phyloP scores from a whole-genome alignment of 495 filamentous ascomycete genomes.

The Daldinia concentrica region DNA sequence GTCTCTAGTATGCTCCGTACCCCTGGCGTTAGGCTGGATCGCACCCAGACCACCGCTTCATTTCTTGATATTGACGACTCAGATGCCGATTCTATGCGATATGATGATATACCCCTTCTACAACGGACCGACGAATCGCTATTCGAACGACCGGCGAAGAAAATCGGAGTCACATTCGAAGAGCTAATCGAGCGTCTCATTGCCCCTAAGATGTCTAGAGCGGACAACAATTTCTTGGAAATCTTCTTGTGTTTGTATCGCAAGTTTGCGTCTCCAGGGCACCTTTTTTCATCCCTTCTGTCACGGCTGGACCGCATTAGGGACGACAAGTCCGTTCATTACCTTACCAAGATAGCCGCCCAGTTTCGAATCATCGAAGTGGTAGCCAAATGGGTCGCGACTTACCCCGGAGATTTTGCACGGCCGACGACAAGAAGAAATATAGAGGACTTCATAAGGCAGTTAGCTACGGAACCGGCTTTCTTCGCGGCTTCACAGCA shows the following conservation, averaged over 20 bases:
- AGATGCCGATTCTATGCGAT: slow-evolving; percentile 63
- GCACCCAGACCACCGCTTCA: slow-evolving; percentile 52
- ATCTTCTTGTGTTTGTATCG: slow-evolving; percentile 95
- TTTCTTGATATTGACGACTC: slow-evolving; percentile 70
- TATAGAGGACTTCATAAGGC: slow-evolving; percentile 74
- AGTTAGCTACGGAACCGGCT: slow-evolving; percentile 73
- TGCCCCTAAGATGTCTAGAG: slow-evolving; percentile 80
- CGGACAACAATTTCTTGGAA: slow-evolving; percentile 83
- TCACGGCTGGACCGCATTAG: slow-evolving; percentile 75
- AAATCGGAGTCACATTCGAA: slow-evolving; percentile 77
- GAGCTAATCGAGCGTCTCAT: slow-evolving; percentile 89
- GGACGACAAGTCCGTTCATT: slow-evolving; percentile 66
- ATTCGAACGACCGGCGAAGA: slow-evolving; percentile 59
- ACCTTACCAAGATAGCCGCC: slow-evolving; percentile 73
- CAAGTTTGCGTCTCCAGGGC: slow-evolving; percentile 84
- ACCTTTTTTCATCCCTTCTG: slow-evolving; percentile 77
- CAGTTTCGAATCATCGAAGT: slow-evolving; percentile 85
- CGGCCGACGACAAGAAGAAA: slow-evolving; percentile 75
- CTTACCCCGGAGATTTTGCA: slow-evolving; percentile 93
- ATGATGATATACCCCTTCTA: slow-evolving; percentile 69
- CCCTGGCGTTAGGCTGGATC: slow-evolving; percentile 56
- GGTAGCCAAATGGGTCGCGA: slow-evolving; percentile 88
- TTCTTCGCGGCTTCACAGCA: slow-evolving; percentile 86
- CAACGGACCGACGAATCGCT: slow-evolving; percentile 63
- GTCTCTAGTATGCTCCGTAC: slow-evolving; percentile 58